Base-by-base conservation (phyloP, 768 basidiomycete species). In the Kwoniella sp. region DNA sequence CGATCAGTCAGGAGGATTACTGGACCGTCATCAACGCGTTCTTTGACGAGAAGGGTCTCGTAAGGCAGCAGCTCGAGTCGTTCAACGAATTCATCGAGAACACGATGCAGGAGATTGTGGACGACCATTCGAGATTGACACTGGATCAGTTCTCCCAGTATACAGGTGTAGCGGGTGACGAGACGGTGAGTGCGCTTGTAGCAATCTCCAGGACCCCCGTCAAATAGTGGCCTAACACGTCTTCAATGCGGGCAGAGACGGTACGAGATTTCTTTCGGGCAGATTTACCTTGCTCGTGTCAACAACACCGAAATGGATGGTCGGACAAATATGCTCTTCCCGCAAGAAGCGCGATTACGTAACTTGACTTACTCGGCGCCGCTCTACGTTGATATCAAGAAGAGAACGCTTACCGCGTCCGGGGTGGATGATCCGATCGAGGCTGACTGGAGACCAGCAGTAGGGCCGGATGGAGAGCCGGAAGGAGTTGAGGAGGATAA, bases 11-110 rank as follows among this genome's bases (percentile, higher is more conserved):
- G 53, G 81, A 82, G 31, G 79, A 81, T 62, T 72, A 78, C 25
- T 82, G 81, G 81, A 76, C 73, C n/a, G 89, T 99, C 78, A 97
- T 98, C 74, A 90, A 91, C 68, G 89, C 91, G 75, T 99, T 95
- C 84, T 98, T 99, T 81, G 89, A 92, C 68, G 91, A 93, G 80
- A 96, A 95, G 81, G 95, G 95, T 82, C 89, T 99, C 66, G 96
- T 98, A 58, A 87, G 92, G 54, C 96, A 99, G 79, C 96, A 99
- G 80, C 87, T 98, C 59, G 93, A 95, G 83, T 94, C 92, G 12
- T 99, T 95, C 82, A 93, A 99, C 79, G 95, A 98, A 82, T 99
- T 98, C 76, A 92, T 99, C 34, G 93, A 97, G 79, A 97, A 97
- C 73, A 97, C 93, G 15, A 96, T 99, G 93, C 95, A 98, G 82